A percentile compares a stretch with the other conserved stretches of the same genome.
phyloP scores from a whole-genome alignment of 352 stramenopile species.

The Globisporangium lucens region DNA sequence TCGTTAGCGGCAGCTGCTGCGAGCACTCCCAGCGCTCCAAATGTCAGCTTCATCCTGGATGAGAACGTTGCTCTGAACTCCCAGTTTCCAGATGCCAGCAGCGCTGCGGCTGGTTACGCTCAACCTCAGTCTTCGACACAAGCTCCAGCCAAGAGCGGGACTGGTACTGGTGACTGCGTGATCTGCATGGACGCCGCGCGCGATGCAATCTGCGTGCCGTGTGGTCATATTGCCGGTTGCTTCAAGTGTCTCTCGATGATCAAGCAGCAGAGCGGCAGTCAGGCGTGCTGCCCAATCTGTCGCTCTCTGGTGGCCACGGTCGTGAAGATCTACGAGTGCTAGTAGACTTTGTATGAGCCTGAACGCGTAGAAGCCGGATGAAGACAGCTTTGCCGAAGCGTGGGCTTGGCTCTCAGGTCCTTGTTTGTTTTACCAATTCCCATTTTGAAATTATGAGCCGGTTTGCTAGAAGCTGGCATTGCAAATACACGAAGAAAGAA shows the following conservation, averaged over 20 bases:
- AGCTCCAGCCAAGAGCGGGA: neutral
- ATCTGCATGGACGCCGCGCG: constrained; percentile 44
- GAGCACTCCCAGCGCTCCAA: neutral
- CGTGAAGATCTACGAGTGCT: constrained; percentile 48
- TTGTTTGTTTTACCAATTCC: neutral
- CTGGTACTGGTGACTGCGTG: constrained; percentile 25
- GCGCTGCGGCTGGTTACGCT: neutral
- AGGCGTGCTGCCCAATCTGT: constrained; percentile 43
- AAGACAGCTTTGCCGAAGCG: neutral
- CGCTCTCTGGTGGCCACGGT: constrained; percentile 36
- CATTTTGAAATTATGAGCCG: neutral
- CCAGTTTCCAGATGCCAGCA: neutral
- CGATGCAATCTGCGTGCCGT: constrained; percentile 52
- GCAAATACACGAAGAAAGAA: neutral
- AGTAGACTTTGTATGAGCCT: neutral
- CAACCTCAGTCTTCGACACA: neutral
- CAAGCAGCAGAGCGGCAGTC: constrained; percentile 23
- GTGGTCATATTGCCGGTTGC: constrained; percentile 50
- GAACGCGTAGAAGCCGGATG: neutral
- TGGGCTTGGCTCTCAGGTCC: neutral
- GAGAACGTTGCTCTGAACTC: neutral
- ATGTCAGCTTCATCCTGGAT: neutral
- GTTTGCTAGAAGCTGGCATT: neutral
- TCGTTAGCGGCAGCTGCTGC: neutral
- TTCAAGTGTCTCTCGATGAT: constrained; percentile 35